Conservation (phyloP, 2,329 filamentous ascomycete genomes). For the Lasiodiplodia citricola region DNA sequence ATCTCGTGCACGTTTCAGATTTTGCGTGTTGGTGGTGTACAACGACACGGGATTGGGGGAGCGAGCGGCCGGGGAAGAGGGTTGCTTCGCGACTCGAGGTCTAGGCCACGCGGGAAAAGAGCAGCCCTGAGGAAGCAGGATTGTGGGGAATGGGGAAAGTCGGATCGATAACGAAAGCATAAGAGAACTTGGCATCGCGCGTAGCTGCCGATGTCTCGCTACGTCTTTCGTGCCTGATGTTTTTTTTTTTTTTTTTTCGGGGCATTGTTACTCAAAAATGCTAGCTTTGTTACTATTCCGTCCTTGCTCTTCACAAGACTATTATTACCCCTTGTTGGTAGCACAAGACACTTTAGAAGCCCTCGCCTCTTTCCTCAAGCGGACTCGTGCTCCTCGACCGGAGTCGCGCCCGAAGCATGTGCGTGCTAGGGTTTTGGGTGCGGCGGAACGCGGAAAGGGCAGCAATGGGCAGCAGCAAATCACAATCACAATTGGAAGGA, state of each 20-base stretch:
- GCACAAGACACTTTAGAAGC: not conserved
- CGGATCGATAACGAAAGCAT: too few species aligned
- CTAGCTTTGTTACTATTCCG: not conserved
- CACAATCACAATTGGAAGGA: not conserved
- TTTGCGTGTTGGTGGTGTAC: not conserved
- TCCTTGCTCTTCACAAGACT: not conserved
- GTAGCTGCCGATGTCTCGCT: not conserved
- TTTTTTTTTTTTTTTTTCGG: not conserved
- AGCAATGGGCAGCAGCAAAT: not conserved
- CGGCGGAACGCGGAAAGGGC: not conserved
- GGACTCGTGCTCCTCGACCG: too few species aligned
- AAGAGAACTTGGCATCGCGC: not conserved
- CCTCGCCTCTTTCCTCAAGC: not conserved
- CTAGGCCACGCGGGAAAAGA: not conserved
- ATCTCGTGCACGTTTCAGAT: not conserved
- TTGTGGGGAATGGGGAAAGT: not conserved
- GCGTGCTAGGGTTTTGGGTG: not conserved
- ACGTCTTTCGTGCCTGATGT: not conserved
- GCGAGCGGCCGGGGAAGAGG: not conserved
- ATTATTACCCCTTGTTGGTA: not conserved
- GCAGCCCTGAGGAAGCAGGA: not conserved
- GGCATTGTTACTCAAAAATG: too few species aligned
- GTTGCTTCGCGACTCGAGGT: not conserved
- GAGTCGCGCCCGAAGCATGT: not conserved
- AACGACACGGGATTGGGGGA: not conserved